Base-by-base conservation (phyloP, 2,329 filamentous ascomycete species). In the Cordyceps javanica region DNA sequence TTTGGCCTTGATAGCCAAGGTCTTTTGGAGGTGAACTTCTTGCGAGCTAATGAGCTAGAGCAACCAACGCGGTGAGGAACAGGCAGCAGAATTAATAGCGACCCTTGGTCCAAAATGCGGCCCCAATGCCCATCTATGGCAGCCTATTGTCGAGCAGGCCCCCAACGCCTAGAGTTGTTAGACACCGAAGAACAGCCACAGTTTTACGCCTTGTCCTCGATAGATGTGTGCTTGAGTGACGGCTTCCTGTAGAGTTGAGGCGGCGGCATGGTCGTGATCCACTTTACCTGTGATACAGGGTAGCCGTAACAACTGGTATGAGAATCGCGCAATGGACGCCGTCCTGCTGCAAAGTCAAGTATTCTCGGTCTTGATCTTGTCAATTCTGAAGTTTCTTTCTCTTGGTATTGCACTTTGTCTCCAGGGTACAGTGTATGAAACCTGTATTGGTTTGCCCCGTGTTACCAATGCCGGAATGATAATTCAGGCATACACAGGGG, bases 1-100 rank as follows among this genome's bases (percentile, higher is more conserved):
- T n/a, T n/a, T n/a, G n/a, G n/a, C n/a, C n/a, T n/a, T n/a, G n/a
- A n/a, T n/a, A 25, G 11, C 19, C 21, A 23, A 42, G 21, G 11
- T 3, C 9, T 3, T 10, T 23, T 11, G 16, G 23, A 3, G 11
- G 16, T 13, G 3, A 48, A 13, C n/a, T n/a, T n/a, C n/a, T n/a
- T n/a, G n/a, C n/a, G n/a, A n/a, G n/a, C n/a, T n/a, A n/a, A n/a
- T n/a, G n/a, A 41, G n/a, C 39, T 19, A 11, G 19, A 41, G 9
- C 10, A 2, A 13, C 30, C 41, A 46, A 55, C 52, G 52, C 52
- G 52, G 41, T 46, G 52, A 55, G 52, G 36, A 57, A 25, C 28
- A 53, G 50, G 56, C 49, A 58, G 41, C 49, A 44, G 26, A 25
- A 56, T 34, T 48, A 39, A 26, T 10, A 13, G 26, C 25, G 36